Evolutionary conservation across 2,329 filamentous ascomycete species (phyloP).

Genomic region (Penicillium sp.): DNA sequence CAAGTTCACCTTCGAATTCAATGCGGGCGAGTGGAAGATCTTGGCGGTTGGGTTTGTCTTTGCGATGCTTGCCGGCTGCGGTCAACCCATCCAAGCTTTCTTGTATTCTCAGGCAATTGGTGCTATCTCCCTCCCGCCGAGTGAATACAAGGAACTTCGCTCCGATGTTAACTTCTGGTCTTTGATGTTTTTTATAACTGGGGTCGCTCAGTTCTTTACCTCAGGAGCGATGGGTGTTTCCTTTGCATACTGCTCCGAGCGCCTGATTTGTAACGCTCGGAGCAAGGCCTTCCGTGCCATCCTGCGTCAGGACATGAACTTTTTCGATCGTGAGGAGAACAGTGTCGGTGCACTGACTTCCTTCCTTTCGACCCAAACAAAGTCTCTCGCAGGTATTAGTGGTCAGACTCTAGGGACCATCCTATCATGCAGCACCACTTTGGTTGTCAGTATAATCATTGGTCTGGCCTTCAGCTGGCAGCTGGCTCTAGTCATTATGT

Average conservation of each 20-base stretch:
- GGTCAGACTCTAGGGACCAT: constrained; percentile 86
- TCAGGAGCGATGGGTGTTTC: constrained; percentile 68
- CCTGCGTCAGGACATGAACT: constrained; percentile 87
- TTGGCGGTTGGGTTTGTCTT: constrained; percentile 75
- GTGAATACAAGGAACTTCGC: constrained; percentile 59
- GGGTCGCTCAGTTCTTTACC: constrained; percentile 68
- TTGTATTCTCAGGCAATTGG: constrained; percentile 89
- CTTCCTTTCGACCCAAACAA: constrained; percentile 86
- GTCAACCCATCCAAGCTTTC: constrained; percentile 73
- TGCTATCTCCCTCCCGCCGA: constrained; percentile 61
- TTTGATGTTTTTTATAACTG: constrained; percentile 85
- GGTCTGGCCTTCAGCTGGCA: constrained; percentile 83
- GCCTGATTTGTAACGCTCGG: constrained; percentile 78
- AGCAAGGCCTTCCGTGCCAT: constrained; percentile 81
- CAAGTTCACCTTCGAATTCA: constrained; percentile 78
- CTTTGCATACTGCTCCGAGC: constrained; percentile 85
- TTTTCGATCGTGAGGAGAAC: constrained; percentile 88
- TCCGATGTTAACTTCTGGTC: constrained; percentile 81
- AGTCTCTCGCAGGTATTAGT: constrained; percentile 82
- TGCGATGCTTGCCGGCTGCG: constrained; percentile 74
- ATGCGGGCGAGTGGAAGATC: constrained; percentile 66
- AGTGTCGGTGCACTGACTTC: constrained; percentile 84
- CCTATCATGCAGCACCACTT: constrained; percentile 74
- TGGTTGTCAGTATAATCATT: constrained; percentile 70
- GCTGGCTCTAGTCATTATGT: constrained; percentile 76